Evolutionary conservation across 176 grass and related monocot species (phyloP).

Genomic region (Zea mays): Zm-B73-REFERENCE-NAM-5.0 NC_050097.1:243484501-243485000

Average conservation of each 20-base stretch:
- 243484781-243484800: too few relatives aligned
- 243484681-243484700: background rate
- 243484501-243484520: constrained; percentile 32
- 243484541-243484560: constrained; percentile 72
- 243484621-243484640: constrained; percentile 48
- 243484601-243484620: constrained; percentile 46
- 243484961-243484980: too few relatives aligned
- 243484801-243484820: background rate
- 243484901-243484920: too few relatives aligned
- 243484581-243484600: constrained; percentile 59
- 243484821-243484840: constrained; percentile 27
- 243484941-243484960: too few relatives aligned
- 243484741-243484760: too few relatives aligned
- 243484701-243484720: background rate
- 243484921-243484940: too few relatives aligned
- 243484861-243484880: too few relatives aligned
- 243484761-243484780: too few relatives aligned
- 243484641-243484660: constrained; percentile 23
- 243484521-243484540: constrained; percentile 56
- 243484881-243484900: too few relatives aligned
- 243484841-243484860: background rate
- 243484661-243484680: background rate
- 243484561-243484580: constrained; percentile 86
- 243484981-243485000: too few relatives aligned
- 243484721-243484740: too few relatives aligned